Evolutionary conservation across 805 yeast genomes (phyloP).

Genomic region (Starmera quercuum): DNA sequence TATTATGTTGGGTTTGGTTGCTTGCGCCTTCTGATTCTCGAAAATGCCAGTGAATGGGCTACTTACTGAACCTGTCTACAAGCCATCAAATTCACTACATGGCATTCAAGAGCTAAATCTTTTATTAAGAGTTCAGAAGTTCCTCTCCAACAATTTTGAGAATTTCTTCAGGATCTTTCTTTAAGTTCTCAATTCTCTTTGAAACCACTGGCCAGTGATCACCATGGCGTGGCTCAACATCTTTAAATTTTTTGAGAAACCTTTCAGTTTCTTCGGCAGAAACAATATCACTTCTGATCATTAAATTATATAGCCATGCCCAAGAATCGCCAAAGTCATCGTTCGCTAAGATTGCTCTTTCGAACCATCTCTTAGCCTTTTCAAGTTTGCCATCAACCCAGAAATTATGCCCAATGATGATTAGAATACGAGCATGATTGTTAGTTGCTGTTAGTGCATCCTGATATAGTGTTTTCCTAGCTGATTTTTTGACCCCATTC

Average conservation of each 20-base stretch:
- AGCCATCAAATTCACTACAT: too few species aligned
- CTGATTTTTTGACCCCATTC: conserved; percentile 36
- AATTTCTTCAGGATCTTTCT: conserved; percentile 31
- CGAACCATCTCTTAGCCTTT: conserved; percentile 69
- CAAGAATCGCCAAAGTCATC: conserved; percentile 68
- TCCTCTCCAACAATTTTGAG: conserved; percentile 19
- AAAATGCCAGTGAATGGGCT: too few species aligned
- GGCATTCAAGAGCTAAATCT: not conserved
- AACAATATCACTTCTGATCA: conserved; percentile 21
- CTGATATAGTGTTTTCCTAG: conserved; percentile 49
- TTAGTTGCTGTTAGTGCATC: conserved; percentile 66
- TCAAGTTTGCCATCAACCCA: conserved; percentile 56
- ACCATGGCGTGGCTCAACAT: conserved; percentile 56
- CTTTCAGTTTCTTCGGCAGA: conserved; percentile 26
- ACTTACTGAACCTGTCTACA: too few species aligned
- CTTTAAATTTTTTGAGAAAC: conserved; percentile 29
- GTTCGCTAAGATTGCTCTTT: conserved; percentile 52
- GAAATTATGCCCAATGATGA: conserved; percentile 60
- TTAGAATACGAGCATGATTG: conserved; percentile 50
- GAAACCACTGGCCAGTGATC: conserved; percentile 44
- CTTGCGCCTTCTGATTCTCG: too few species aligned
- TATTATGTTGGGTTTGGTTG: too few species aligned
- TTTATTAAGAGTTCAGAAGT: not conserved
- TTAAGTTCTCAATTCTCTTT: conserved; percentile 42
- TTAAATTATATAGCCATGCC: conserved; percentile 52